Conservation (phyloP, 257 asterid species). For the Solanum arcanum region DNA sequence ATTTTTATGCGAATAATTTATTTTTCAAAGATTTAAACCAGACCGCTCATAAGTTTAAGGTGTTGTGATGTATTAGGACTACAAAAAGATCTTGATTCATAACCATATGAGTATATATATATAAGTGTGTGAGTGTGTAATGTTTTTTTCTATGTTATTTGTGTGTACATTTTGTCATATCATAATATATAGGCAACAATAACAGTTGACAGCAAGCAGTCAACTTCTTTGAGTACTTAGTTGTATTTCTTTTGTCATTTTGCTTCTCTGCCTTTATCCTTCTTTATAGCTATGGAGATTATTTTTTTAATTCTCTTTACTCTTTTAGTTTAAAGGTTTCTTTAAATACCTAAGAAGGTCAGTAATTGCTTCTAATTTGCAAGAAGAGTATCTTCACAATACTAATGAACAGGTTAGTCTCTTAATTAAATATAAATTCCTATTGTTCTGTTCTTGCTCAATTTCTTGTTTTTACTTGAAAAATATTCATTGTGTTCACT, state of each 20-base stretch:
- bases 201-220: background rate
- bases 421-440: background rate
- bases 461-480: background rate
- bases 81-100: background rate
- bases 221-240: background rate
- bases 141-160: background rate
- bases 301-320: background rate
- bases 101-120: background rate
- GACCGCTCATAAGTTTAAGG: background rate
- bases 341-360: background rate
- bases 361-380: background rate
- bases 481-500: background rate
- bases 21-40: background rate
- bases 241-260: background rate
- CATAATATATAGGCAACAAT: background rate
- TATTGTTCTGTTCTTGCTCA: background rate
- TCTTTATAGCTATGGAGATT: background rate
- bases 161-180: background rate
- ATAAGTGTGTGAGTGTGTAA: background rate
- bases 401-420: background rate
- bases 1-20: background rate
- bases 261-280: background rate
- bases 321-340: background rate
- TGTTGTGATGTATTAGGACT: background rate
- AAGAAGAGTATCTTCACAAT: background rate